Conservation (phyloP, 495 filamentous ascomycete species). For the Penicillium salamii region DNA sequence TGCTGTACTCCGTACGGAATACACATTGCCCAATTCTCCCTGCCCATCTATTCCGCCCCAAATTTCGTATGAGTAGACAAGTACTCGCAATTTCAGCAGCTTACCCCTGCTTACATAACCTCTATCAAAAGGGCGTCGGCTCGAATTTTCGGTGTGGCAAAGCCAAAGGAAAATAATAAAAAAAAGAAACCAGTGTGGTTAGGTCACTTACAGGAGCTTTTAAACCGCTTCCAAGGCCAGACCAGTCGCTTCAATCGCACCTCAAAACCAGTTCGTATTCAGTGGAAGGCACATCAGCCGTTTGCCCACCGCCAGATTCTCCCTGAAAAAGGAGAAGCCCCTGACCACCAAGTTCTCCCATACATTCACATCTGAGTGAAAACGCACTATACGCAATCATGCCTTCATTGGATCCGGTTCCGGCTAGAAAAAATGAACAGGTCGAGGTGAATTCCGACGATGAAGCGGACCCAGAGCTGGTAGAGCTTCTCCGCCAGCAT, state of each 20-base stretch:
- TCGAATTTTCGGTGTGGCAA: constrained; percentile 25
- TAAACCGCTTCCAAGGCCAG: too few relatives aligned
- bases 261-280: too few relatives aligned
- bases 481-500: constrained; percentile 81
- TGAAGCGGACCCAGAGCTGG: constrained; percentile 82
- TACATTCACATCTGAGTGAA: background rate
- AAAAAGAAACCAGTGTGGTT: too few relatives aligned
- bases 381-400: constrained; percentile 7
- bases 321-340: constrained; percentile 2
- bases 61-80: too few relatives aligned
- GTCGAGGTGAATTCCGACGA: constrained; percentile 62
- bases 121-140: constrained; percentile 14
- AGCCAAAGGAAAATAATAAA: background rate
- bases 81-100: too few relatives aligned
- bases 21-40: too few relatives aligned
- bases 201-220: too few relatives aligned
- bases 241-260: too few relatives aligned
- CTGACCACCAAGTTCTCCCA: background rate
- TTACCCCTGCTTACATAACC: constrained; percentile 23
- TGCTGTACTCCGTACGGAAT: too few relatives aligned
- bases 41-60: too few relatives aligned
- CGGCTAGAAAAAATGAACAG: constrained; percentile 8
- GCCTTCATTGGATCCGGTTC: constrained; percentile 22
- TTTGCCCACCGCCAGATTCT: constrained; percentile 1
- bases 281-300: background rate